These are phyloP conservation scores for Ballota nigra DNA, from an alignment of 257 asterid species.

Conservation along the genomic window DNA sequence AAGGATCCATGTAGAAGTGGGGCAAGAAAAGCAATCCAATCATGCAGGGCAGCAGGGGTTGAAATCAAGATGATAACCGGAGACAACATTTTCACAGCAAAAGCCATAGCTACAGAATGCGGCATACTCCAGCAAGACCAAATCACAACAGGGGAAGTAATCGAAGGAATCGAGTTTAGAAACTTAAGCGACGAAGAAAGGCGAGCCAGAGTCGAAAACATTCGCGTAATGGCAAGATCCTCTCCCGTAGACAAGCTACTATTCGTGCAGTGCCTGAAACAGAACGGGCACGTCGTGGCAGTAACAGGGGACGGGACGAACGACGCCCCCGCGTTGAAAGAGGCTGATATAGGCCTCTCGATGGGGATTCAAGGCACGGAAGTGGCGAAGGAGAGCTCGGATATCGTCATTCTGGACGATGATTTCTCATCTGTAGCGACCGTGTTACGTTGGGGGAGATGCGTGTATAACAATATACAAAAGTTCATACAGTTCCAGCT, in stretches of 20 bases:
- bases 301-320: constrained; percentile 61
- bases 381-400: constrained; percentile 65
- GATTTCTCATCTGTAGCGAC: constrained; percentile 51
- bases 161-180: constrained; percentile 53
- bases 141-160: constrained; percentile 28
- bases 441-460: constrained; percentile 70
- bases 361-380: constrained; percentile 68
- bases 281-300: constrained; percentile 72
- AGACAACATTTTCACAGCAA: constrained; percentile 57
- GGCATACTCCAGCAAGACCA: constrained; percentile 45
- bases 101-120: constrained; percentile 62
- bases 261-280: constrained; percentile 53
- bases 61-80: constrained; percentile 62
- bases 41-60: constrained; percentile 55
- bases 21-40: constrained; percentile 46
- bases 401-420: constrained; percentile 65
- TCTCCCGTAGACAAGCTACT: constrained; percentile 51
- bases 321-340: constrained; percentile 59
- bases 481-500: constrained; percentile 78
- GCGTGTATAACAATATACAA: constrained; percentile 65
- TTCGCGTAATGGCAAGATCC: constrained; percentile 66
- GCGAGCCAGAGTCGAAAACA: constrained; percentile 29
- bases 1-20: constrained; percentile 58
- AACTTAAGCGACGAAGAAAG: constrained; percentile 41
- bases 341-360: constrained; percentile 64